Conservation (phyloP, 306 rosid genomes). For the Dryas drummondii region DNA sequence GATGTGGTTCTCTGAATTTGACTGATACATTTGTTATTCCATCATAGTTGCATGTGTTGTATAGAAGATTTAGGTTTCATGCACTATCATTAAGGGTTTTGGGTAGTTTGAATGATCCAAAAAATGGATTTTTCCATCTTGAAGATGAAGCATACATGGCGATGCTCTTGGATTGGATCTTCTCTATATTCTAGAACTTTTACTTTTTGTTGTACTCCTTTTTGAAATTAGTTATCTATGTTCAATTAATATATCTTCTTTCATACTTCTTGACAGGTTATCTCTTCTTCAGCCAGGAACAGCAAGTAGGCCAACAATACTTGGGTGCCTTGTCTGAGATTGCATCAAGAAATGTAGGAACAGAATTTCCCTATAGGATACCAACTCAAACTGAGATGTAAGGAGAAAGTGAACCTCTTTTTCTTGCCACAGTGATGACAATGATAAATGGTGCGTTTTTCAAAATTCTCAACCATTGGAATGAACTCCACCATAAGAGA, state of each 20-base stretch:
- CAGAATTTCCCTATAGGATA: not conserved
- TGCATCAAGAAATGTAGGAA: not conserved
- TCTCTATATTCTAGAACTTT: not conserved
- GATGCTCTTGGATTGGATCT: not conserved
- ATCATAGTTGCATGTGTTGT: no score
- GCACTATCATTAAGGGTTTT: no score
- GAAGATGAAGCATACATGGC: not conserved
- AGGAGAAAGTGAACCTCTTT: no score
- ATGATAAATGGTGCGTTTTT: not conserved
- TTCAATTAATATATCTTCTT: no score
- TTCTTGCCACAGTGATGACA: no score
- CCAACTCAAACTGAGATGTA: no score
- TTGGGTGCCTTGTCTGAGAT: not conserved
- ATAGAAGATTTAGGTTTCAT: no score
- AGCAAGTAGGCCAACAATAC: not conserved
- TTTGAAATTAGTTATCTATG: not conserved
- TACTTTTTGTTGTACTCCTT: not conserved
- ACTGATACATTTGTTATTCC: not conserved
- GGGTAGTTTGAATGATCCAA: no score
- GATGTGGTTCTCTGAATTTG: not conserved
- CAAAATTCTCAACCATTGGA: constrained; percentile 26
- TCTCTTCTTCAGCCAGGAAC: not conserved
- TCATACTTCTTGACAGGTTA: not conserved
- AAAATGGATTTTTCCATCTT: not conserved
- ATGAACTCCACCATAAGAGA: constrained; percentile 46